These are phyloP conservation scores for Arthrobotrys pseudoclavata DNA, from an alignment of 2,329 filamentous ascomycete species.

Conservation along the genomic window DNA sequence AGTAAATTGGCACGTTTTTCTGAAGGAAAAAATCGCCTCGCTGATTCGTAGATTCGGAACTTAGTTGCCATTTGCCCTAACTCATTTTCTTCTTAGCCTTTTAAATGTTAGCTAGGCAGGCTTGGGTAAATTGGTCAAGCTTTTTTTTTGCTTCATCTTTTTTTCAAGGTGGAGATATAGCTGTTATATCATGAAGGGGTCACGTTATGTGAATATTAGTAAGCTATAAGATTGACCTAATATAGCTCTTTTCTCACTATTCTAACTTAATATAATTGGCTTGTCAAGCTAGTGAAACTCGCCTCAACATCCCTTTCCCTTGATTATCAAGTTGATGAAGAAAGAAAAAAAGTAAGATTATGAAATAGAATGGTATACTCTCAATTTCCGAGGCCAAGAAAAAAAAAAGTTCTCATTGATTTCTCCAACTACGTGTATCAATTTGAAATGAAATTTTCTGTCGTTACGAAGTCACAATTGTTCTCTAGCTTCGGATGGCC, in stretches of 20 bases:
- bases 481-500: not conserved
- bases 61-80: constrained; percentile 51
- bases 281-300: constrained; percentile 27
- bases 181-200: constrained; percentile 22
- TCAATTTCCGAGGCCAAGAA: constrained; percentile 18
- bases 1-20: constrained; percentile 29
- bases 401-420: not conserved
- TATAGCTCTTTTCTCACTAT: constrained; percentile 14
- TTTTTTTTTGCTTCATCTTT: constrained; percentile 18
- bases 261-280: constrained; percentile 16
- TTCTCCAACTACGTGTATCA: not conserved
- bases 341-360: constrained; percentile 9
- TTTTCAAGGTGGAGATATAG: constrained; percentile 4
- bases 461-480: constrained; percentile 20
- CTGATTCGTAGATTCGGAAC: constrained; percentile 39
- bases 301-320: constrained; percentile 31
- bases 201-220: constrained; percentile 32
- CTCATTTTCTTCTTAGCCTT: not conserved
- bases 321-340: constrained; percentile 1
- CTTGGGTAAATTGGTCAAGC: constrained; percentile 38
- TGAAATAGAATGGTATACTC: not conserved
- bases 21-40: not conserved
- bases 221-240: constrained; percentile 2
- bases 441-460: constrained; percentile 8
- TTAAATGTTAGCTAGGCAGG: constrained; percentile 10